phyloP scores from a whole-genome alignment of 106 monocot species.

The Phalaenopsis equestris region DNA sequence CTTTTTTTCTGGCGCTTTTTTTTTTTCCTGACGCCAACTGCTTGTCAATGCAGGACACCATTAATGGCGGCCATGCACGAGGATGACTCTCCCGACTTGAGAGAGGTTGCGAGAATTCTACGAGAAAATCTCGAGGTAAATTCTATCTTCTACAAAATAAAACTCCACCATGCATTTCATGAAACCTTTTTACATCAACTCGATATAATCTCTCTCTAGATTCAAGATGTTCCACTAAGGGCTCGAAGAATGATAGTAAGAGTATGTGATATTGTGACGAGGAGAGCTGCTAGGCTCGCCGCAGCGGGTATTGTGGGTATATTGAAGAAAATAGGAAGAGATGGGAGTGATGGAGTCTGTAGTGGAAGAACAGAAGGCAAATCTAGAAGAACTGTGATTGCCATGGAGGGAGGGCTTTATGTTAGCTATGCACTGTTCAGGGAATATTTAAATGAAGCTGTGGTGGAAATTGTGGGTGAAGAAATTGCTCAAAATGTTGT shows the following conservation, averaged over 20 bases:
- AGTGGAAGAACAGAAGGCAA: conserved; percentile 37
- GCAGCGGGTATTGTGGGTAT: conserved; percentile 98
- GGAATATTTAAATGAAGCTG: conserved; percentile 79
- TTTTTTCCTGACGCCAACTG: neutral
- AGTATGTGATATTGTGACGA: conserved; percentile 73
- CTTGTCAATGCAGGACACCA: conserved; percentile 39
- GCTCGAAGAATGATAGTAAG: conserved; percentile 64
- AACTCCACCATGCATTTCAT: neutral
- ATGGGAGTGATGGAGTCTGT: conserved; percentile 57
- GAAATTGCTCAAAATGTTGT: conserved; percentile 56
- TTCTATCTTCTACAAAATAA: neutral
- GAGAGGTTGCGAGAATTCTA: conserved; percentile 63
- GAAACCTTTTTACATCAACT: neutral
- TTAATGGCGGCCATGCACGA: conserved; percentile 82
- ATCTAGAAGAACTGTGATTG: conserved; percentile 61
- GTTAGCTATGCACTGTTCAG: conserved; percentile 55
- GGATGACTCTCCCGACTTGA: conserved; percentile 68
- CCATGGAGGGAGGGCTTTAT: conserved; percentile 77
- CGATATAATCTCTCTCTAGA: conserved; percentile 21
- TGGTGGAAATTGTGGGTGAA: conserved; percentile 76
- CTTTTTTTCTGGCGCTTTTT: too few species aligned
- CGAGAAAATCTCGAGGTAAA: conserved; percentile 53
- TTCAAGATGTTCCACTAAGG: conserved; percentile 54
- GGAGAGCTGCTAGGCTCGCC: conserved; percentile 74
- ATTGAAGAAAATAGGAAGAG: conserved; percentile 88